Evolutionary conservation across 164 flowering plant genomes (phyloP), one percentile per base, ranked within the genome.

Genomic region (Nymphaea colorata): DNA sequence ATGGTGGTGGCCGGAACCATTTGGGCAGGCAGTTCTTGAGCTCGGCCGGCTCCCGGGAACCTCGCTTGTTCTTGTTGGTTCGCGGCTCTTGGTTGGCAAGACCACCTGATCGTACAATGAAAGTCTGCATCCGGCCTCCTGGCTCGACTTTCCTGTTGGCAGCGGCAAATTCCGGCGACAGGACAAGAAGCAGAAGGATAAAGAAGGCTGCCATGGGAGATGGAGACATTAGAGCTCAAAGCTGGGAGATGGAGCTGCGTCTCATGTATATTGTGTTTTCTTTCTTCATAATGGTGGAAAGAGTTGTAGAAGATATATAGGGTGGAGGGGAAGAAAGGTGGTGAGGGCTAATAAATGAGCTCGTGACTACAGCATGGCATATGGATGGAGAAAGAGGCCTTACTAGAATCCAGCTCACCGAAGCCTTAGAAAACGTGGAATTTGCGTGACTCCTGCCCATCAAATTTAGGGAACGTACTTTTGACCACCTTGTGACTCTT

Each of bases 1-100:
- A 91, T 3, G 91, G 74, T 4, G 57, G 73, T 12, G 73, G 86
- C 53, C 82, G 73, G 60, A 67, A 70, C 17, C 93, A 91, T 74
- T 86, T 91, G 0, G 97, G 97, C 79, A 81, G 15, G 80, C 93
- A 91, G 45, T 66, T 69, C 55, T 74, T 73, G 41, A 84, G 68
- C 69, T 74, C 82, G 57, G 57, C 8, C 18, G 62, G 76, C 25
- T 59, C 80, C 3, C 67, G 69, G 17, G 79, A 81, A 43, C 67
- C 72, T 18, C 59, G 73, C 2, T 51, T 51, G 57, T 4, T 51
- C 12, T 51, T 51, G 57, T 51, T 7, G 57, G 8, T 51, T 15
- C 14, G 4, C 2, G 57, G 36, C 36, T 25, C 36, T 25, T 51
- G 3, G 57, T 15, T 51, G 57, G 57, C 57, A 3, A 15, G 57